These are phyloP conservation scores for Ustilago tritici DNA, from an alignment of 1,284 basidiomycete species.

Conservation along the genomic window DNA sequence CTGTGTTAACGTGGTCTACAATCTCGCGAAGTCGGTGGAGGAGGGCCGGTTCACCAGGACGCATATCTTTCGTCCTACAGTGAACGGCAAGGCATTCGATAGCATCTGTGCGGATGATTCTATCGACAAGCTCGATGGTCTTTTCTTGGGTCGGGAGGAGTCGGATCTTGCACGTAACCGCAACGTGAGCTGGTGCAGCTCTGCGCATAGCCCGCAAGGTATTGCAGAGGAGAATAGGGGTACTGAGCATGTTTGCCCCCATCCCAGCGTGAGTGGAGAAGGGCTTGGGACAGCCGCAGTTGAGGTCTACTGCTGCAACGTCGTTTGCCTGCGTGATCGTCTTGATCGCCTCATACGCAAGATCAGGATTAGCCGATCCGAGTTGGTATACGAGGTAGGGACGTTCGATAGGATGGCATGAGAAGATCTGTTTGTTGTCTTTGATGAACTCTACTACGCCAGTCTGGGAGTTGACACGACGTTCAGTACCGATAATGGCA, in stretches of 20 bases:
- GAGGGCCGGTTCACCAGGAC: constrained; percentile 83
- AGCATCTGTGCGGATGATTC: constrained; percentile 84
- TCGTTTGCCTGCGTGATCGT: constrained; percentile 80
- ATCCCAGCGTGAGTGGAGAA: constrained; percentile 96
- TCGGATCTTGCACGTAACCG: constrained; percentile 80
- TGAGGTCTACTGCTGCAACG: constrained; percentile 92
- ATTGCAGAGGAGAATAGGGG: constrained; percentile 85
- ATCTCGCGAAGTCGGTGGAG: constrained; percentile 85
- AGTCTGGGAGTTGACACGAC: constrained; percentile 86
- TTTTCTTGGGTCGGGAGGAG: constrained; percentile 86
- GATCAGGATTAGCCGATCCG: constrained; percentile 86
- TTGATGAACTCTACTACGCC: constrained; percentile 89
- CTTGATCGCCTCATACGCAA: constrained; percentile 91
- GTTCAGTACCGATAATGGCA: constrained; percentile 87
- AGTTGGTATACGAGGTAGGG: constrained; percentile 76
- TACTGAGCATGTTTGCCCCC: constrained; percentile 93
- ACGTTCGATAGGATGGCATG: constrained; percentile 88
- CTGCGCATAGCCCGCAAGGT: constrained; percentile 72
- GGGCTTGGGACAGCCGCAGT: constrained; percentile 88
- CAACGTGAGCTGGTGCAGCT: constrained; percentile 73
- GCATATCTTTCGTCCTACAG: constrained; percentile 93
- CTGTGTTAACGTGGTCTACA: constrained; percentile 80
- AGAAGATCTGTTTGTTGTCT: constrained; percentile 82
- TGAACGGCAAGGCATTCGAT: constrained; percentile 92
- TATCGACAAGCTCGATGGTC: constrained; percentile 85